Evolutionary conservation across 495 filamentous ascomycete species (phyloP).

Genomic region (Cercophora samala): DNA sequence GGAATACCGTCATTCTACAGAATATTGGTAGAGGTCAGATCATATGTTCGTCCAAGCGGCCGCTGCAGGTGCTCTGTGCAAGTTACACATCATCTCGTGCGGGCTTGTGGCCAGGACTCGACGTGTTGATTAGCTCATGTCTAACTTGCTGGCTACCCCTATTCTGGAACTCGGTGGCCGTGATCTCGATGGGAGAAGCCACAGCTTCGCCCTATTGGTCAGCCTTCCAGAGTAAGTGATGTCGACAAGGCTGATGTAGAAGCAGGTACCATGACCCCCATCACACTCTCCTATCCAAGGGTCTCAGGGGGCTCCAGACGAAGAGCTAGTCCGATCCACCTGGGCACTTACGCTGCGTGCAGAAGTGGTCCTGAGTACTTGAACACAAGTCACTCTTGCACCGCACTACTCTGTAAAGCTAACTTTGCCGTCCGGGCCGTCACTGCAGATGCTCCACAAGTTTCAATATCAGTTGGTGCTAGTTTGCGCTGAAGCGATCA

Average conservation of each 20-base stretch:
- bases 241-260: background rate
- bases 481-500: background rate
- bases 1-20: background rate
- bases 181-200: background rate
- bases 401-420: background rate
- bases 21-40: background rate
- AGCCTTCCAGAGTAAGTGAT: background rate
- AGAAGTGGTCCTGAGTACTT: background rate
- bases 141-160: background rate
- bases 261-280: background rate
- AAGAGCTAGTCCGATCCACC: background rate
- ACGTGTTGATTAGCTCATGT: background rate
- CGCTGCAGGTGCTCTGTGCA: background rate
- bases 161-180: background rate
- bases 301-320: background rate
- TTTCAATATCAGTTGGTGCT: background rate
- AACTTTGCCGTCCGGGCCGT: background rate
- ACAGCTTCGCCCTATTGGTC: background rate
- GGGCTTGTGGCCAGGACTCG: background rate
- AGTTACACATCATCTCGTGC: background rate
- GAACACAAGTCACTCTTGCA: background rate
- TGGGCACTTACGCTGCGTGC: background rate
- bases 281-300: background rate
- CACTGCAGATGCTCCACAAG: background rate
- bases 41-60: background rate